A percentile compares a stretch with the other conserved stretches of the same genome.
phyloP scores from a whole-genome alignment of 768 basidiomycete species.

The Auricularia sp. region DNA sequence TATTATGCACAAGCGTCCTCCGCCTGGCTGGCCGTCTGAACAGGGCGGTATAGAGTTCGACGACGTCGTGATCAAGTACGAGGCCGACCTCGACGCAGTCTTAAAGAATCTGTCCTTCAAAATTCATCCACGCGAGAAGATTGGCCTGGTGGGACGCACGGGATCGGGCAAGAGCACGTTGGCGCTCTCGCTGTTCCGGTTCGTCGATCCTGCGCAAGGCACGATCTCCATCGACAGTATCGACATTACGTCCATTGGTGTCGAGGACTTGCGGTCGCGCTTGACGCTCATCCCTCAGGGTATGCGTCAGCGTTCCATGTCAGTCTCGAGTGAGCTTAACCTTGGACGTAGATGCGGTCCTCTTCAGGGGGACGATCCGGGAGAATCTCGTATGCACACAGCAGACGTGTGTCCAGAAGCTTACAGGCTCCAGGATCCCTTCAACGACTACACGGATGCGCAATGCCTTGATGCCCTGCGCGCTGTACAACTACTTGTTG shows the following conservation, averaged over 20 bases:
- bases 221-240: slow-evolving; percentile 28
- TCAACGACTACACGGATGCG: slow-evolving; percentile 6
- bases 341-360: background rate
- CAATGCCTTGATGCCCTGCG: slow-evolving; percentile 6
- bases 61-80: slow-evolving; percentile 52
- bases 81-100: slow-evolving; percentile 49
- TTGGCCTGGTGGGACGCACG: slow-evolving; percentile 35
- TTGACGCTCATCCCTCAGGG: background rate
- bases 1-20: slow-evolving; percentile 45
- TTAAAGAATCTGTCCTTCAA: slow-evolving; percentile 51
- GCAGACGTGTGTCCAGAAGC: no score
- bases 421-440: background rate
- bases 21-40: slow-evolving; percentile 61
- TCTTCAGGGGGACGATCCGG: slow-evolving; percentile 5
- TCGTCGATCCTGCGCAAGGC: slow-evolving; percentile 20
- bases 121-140: slow-evolving; percentile 54
- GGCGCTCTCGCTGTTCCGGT: slow-evolving; percentile 7
- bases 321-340: no score
- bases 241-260: slow-evolving; percentile 28
- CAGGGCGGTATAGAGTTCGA: slow-evolving; percentile 48
- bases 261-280: slow-evolving; percentile 19
- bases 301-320: background rate
- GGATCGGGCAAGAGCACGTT: background rate
- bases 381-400: background rate
- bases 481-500: slow-evolving; percentile 1